Evolutionary conservation across 305 asterid genomes (phyloP).

Genomic region (Fraxinus velutina): DNA sequence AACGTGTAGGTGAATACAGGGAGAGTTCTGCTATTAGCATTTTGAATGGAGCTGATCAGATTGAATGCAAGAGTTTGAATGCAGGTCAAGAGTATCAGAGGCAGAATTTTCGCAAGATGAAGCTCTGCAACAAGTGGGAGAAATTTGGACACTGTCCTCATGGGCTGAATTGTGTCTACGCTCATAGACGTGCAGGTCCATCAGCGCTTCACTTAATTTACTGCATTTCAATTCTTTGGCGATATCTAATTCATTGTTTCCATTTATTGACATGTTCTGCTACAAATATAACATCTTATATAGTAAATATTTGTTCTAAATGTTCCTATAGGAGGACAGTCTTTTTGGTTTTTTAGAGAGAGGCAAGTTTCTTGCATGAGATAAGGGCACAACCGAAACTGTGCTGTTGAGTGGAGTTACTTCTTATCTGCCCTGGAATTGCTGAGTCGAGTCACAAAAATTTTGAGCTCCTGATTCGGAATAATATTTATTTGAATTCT

Average conservation of each 20-base stretch:
- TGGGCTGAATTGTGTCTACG: constrained; percentile 40
- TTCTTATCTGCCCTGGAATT: neutral
- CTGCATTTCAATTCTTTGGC: neutral
- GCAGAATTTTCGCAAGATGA: constrained; percentile 27
- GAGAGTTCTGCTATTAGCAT: constrained; percentile 19
- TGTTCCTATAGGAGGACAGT: neutral
- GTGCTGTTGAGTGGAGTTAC: neutral
- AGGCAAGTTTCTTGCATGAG: neutral
- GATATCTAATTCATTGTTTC: neutral
- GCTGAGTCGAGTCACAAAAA: neutral
- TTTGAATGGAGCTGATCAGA: constrained; percentile 6
- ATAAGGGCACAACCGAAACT: neutral
- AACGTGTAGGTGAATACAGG: neutral
- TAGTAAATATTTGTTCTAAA: neutral
- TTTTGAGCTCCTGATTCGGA: neutral
- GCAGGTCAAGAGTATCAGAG: constrained; percentile 4
- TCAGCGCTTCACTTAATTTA: neutral
- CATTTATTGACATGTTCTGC: neutral
- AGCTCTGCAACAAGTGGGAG: constrained; percentile 39
- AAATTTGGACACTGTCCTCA: constrained; percentile 33
- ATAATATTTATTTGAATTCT: constrained; percentile 3
- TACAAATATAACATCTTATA: neutral
- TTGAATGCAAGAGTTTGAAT: constrained; percentile 15
- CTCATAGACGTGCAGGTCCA: constrained; percentile 55
- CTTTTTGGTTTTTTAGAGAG: neutral